Conservation (phyloP, 306 rosid species). For the Pyrus communis region DNA sequence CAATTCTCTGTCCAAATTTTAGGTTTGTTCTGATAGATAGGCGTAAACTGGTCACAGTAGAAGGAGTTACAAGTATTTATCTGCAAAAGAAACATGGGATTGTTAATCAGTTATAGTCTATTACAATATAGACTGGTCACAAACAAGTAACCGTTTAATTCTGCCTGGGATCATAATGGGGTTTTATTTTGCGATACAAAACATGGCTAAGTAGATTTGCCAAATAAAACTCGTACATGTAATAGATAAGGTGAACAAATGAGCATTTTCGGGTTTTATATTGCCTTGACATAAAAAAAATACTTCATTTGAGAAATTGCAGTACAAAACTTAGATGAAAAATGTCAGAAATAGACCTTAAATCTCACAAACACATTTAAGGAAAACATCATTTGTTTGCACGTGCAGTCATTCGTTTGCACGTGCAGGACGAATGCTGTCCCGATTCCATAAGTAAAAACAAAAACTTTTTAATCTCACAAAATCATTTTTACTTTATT, state of each 20-base stretch:
- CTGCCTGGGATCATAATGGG: background rate
- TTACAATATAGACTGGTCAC: background rate
- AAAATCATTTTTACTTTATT: background rate
- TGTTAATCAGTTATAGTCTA: background rate
- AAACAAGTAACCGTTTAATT: background rate
- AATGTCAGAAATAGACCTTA: background rate
- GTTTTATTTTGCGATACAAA: background rate
- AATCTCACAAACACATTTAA: background rate
- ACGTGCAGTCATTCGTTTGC: background rate
- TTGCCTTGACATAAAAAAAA: background rate
- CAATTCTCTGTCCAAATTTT: slow-evolving; percentile 97
- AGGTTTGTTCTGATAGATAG: slow-evolving; percentile 78
- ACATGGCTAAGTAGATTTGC: background rate
- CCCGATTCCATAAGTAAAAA: background rate
- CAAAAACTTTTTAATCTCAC: background rate
- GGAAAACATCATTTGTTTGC: background rate
- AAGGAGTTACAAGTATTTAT: slow-evolving; percentile 87
- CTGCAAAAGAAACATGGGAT: slow-evolving; percentile 39
- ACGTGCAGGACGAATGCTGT: background rate
- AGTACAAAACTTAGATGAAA: background rate
- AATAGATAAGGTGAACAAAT: background rate
- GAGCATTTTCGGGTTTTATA: background rate
- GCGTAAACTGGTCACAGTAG: slow-evolving; percentile 82
- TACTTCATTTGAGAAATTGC: background rate
- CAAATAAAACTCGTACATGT: background rate